Evolutionary conservation across 2,329 filamentous ascomycete genomes (phyloP), one percentile per base, ranked within the genome.

Genomic region (Monilinia aucupariae): DNA sequence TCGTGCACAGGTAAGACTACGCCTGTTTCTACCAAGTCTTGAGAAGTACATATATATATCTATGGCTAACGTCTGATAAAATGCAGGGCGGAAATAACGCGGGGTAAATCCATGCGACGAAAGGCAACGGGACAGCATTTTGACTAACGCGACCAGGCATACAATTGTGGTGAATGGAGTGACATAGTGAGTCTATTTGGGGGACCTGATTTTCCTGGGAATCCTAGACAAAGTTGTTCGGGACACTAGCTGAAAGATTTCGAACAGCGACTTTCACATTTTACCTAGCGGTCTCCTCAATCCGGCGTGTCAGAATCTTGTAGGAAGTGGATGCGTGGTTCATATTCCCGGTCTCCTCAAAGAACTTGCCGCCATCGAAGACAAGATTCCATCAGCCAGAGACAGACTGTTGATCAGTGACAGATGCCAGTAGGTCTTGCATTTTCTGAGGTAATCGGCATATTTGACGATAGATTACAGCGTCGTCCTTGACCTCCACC

Each of bases 261-360:
- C 45, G 34, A 48, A 62, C 34, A 62, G 60, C 74, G 65, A 77
- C 72, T 64, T 82, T 78, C 72, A 81, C 81, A 75, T 89, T 64
- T 76, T 88, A 56, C 83, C 86, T 30, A 89, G 85, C 62, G 90
- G 90, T 64, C 81, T 92, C 65, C 80, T 92, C 68, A 90, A 88
- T 73, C 86, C 88, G 8, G 78, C 78, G 50, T 89, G 84, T 74
- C 80, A 85, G 70, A 92, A 92, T 77, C 78, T 92, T 63, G 88
- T 92, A 73, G 89, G 88, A 64, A 87, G 86, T 55, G 87, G 80
- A 53, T 81, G 84, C 48, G 83, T 90, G 64, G 85, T 90, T 68
- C 83, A 90, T 75, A 80, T 88, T 62, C 84, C 85, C 15, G 64
- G 79, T 61, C 87, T 89, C 78, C 88, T 88, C 79, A 81, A 82